A percentile compares a stretch with the other conserved stretches of the same genome.
phyloP scores from a whole-genome alignment of 2,329 filamentous ascomycete species.

The Exophiala alcalophila region DNA sequence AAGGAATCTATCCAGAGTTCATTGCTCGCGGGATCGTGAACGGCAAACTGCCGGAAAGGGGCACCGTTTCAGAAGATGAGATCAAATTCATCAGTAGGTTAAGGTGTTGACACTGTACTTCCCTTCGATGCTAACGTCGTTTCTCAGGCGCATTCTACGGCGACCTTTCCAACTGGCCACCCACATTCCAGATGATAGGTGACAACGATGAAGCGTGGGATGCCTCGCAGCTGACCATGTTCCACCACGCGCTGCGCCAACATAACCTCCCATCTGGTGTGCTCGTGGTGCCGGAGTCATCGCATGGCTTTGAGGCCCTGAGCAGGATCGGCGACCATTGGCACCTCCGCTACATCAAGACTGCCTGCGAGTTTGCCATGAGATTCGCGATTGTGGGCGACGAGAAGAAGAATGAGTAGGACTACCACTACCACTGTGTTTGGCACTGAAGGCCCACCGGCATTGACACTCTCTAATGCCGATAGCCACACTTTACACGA shows the following conservation, averaged over 20 bases:
- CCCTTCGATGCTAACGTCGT: neutral
- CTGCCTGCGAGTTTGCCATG: slow-evolving; percentile 1
- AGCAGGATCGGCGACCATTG: slow-evolving; percentile 2
- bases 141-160: slow-evolving; percentile 1
- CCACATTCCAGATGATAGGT: slow-evolving; percentile 3
- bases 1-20: neutral
- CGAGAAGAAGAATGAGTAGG: no score
- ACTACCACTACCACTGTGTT: no score
- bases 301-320: neutral
- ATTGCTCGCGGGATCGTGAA: neutral
- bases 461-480: no score
- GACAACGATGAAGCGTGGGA: slow-evolving; percentile 2
- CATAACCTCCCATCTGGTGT: neutral
- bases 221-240: neutral
- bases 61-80: neutral
- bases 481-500: neutral
- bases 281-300: slow-evolving; percentile 3
- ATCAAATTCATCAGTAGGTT: slow-evolving; percentile 2
- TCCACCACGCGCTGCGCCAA: neutral
- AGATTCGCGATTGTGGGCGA: no score
- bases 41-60: neutral
- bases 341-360: slow-evolving; percentile 1
- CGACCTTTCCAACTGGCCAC: slow-evolving; percentile 2
- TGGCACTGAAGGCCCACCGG: slow-evolving; percentile 1
- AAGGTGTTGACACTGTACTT: neutral